Conservation (phyloP, 257 asterid genomes). For the Ophiorrhiza pumila region DNA sequence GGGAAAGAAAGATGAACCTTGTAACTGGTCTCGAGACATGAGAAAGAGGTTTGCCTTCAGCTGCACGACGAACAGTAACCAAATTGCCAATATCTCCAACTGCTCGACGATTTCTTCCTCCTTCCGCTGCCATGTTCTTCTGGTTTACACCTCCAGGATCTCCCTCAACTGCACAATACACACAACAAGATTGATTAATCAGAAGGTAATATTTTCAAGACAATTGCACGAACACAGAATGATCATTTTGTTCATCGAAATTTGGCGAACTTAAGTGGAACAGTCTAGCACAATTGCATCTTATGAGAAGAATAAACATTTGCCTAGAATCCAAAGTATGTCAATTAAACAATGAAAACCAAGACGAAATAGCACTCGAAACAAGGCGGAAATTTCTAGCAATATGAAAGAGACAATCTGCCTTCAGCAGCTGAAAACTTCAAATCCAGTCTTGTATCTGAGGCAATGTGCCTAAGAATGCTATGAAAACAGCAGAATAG, state of each 20-base stretch:
- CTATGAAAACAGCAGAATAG: background rate
- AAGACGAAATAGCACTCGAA: no score
- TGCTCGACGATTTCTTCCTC: constrained; percentile 67
- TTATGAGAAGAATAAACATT: background rate
- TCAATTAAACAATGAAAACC: background rate
- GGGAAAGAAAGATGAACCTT: constrained; percentile 36
- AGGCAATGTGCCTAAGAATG: background rate
- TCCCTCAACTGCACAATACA: constrained; percentile 40
- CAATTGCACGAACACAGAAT: no score
- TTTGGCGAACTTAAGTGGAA: no score
- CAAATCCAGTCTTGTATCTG: no score
- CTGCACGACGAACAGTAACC: constrained; percentile 50
- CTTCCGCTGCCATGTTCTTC: constrained; percentile 62
- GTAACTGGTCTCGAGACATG: constrained; percentile 72
- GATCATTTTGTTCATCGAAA: no score
- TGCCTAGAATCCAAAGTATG: background rate
- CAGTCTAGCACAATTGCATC: background rate
- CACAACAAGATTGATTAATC: background rate
- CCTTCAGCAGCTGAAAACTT: background rate
- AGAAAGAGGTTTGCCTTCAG: constrained; percentile 65
- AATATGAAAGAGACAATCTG: background rate
- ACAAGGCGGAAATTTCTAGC: background rate
- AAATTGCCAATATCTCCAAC: constrained; percentile 85
- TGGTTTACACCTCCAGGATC: constrained; percentile 54
- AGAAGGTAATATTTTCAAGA: no score